These are phyloP conservation scores for Pezicula neosporulosa DNA, from an alignment of 2,329 filamentous ascomycete species.

Conservation along the genomic window DNA sequence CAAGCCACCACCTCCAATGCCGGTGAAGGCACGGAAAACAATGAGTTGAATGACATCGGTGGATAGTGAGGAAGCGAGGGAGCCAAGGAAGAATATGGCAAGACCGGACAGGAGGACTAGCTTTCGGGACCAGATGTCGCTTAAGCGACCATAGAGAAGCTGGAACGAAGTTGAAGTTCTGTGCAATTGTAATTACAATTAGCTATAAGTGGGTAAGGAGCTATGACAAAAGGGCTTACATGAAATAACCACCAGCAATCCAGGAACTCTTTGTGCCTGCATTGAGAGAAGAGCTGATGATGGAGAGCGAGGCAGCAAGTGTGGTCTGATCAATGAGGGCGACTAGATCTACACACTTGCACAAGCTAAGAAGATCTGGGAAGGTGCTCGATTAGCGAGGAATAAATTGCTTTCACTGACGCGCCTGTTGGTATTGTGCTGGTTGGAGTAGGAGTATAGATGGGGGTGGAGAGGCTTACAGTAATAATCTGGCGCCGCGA, in stretches of 20 bases:
- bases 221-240: constrained; percentile 34
- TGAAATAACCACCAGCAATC: constrained; percentile 54
- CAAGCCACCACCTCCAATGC: constrained; percentile 44
- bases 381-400: neutral
- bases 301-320: constrained; percentile 50
- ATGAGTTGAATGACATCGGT: constrained; percentile 41
- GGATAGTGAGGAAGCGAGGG: constrained; percentile 39
- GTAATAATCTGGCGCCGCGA: neutral
- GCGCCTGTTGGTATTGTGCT: neutral
- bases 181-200: neutral
- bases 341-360: constrained; percentile 52
- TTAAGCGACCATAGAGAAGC: constrained; percentile 41
- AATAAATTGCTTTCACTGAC: neutral
- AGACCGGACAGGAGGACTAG: constrained; percentile 28
- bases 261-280: constrained; percentile 48
- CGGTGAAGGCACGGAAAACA: constrained; percentile 47
- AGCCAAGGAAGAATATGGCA: constrained; percentile 40
- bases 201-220: neutral
- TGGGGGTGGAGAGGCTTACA: neutral
- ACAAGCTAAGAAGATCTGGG: constrained; percentile 53
- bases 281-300: constrained; percentile 47
- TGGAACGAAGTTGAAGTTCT: constrained; percentile 37
- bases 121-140: constrained; percentile 45
- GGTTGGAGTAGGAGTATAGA: neutral
- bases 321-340: constrained; percentile 57